These are phyloP conservation scores for Trypanosoma boissoni DNA, from an alignment of 208 protist genomes.

Conservation along the genomic window DNA sequence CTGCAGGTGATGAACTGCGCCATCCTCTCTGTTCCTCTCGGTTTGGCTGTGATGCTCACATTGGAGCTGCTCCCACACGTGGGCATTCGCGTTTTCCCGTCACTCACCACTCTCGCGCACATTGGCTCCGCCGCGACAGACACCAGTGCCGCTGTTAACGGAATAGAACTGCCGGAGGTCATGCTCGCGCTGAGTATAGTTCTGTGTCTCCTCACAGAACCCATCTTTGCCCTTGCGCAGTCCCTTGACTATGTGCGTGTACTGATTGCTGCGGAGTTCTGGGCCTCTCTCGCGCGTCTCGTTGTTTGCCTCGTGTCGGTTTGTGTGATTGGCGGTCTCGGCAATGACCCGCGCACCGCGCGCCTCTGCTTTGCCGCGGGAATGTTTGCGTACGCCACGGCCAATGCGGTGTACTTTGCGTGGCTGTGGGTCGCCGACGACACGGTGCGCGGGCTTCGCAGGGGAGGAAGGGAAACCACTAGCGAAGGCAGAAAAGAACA, in stretches of 20 bases:
- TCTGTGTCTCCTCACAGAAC: conserved; percentile 47
- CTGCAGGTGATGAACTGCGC: conserved; percentile 42
- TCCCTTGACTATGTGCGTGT: conserved; percentile 60
- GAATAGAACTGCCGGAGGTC: conserved; percentile 42
- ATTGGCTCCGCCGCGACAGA: neutral
- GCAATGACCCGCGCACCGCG: conserved; percentile 27
- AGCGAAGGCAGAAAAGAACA: too few relatives aligned
- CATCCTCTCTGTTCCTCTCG: conserved; percentile 38
- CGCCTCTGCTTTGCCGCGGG: conserved; percentile 60
- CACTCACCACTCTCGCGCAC: conserved; percentile 8
- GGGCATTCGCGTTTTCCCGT: conserved; percentile 26
- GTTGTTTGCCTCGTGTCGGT: conserved; percentile 38
- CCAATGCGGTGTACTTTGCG: conserved; percentile 46
- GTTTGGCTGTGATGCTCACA: conserved; percentile 20
- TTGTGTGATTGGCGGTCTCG: conserved; percentile 12
- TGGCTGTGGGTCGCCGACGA: conserved; percentile 25
- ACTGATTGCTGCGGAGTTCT: conserved; percentile 68
- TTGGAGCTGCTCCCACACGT: conserved; percentile 28
- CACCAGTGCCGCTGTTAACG: neutral
- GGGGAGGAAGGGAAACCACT: too few relatives aligned
- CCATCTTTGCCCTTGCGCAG: conserved; percentile 61
- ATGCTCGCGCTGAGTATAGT: conserved; percentile 43
- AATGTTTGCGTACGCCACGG: conserved; percentile 49
- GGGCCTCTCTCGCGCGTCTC: conserved; percentile 46
- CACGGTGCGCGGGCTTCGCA: too few relatives aligned